Percentiles rank a stretch among this genome's conserved stretches.
Evolutionary conservation across 2,329 filamentous ascomycete genomes (phyloP).

Genomic region (Colletotrichum godetiae): DNA sequence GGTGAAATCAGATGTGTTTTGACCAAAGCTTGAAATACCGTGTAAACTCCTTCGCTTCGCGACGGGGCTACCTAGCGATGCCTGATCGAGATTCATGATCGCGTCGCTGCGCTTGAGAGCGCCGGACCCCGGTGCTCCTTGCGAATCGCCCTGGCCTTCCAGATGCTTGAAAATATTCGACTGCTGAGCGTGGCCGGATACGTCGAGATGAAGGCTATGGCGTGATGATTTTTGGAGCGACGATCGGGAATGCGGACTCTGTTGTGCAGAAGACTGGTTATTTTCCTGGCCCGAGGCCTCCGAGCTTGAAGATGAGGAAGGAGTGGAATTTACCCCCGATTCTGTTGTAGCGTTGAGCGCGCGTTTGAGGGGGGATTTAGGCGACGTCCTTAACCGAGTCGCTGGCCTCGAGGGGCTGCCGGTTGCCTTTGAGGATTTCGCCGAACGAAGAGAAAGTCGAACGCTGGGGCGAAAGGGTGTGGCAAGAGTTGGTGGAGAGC

Average conservation of each 20-base stretch:
- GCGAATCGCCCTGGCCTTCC: constrained; percentile 63
- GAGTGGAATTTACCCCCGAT: constrained; percentile 62
- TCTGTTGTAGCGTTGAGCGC: constrained; percentile 78
- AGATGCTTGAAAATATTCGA: constrained; percentile 60
- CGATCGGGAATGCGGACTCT: constrained; percentile 56
- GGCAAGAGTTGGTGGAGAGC: constrained; percentile 58
- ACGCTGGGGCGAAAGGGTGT: constrained; percentile 75
- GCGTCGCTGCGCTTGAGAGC: constrained; percentile 93
- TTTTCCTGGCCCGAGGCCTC: constrained; percentile 58
- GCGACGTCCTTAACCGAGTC: constrained; percentile 75
- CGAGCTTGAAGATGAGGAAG: constrained; percentile 64
- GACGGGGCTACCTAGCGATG: constrained; percentile 83
- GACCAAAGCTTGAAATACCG: constrained; percentile 71
- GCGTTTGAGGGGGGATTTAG: constrained; percentile 84
- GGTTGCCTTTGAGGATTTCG: constrained; percentile 68
- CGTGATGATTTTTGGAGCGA: constrained; percentile 61
- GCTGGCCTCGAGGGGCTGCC: constrained; percentile 64
- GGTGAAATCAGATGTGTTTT: constrained; percentile 70
- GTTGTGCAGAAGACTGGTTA: constrained; percentile 46
- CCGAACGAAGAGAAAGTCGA: constrained; percentile 74
- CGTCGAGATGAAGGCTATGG: constrained; percentile 69
- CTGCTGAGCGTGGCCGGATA: constrained; percentile 63
- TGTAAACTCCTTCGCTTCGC: constrained; percentile 92
- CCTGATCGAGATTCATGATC: constrained; percentile 86
- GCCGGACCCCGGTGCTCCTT: constrained; percentile 63